Evolutionary conservation across 352 stramenopile species (phyloP).

Genomic region (Thalassiosira sp.): DNA sequence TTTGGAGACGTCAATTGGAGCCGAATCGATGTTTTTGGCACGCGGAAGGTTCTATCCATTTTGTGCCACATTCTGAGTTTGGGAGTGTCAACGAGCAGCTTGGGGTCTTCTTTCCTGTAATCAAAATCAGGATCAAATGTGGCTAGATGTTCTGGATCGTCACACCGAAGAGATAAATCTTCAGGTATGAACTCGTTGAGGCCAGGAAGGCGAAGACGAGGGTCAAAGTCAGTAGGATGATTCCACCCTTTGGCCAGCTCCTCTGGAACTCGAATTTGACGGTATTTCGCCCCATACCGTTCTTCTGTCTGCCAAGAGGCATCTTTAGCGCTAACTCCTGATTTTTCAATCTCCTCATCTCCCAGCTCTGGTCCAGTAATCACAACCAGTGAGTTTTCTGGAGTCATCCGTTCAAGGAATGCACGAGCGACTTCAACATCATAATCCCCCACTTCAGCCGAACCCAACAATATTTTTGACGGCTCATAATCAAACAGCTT

Average conservation of each 20-base stretch:
- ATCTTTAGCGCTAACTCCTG: conserved; percentile 22
- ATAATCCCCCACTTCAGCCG: conserved; percentile 55
- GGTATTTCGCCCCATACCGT: conserved; percentile 76
- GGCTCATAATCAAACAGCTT: conserved; percentile 67
- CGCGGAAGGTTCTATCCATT: conserved; percentile 74
- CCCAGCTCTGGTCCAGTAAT: conserved; percentile 63
- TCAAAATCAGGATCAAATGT: conserved; percentile 41
- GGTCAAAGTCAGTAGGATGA: conserved; percentile 53
- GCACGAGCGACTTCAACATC: conserved; percentile 59
- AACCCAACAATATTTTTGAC: conserved; percentile 62
- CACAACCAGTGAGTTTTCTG: conserved; percentile 77
- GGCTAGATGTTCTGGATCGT: conserved; percentile 49
- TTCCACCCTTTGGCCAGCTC: conserved; percentile 61
- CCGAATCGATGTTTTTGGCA: conserved; percentile 73
- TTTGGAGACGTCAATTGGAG: conserved; percentile 69
- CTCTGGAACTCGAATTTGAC: conserved; percentile 48
- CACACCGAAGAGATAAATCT: conserved; percentile 75
- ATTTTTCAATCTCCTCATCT: conserved; percentile 42
- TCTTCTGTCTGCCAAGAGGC: conserved; percentile 63
- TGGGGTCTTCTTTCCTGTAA: conserved; percentile 47
- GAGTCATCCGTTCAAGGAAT: conserved; percentile 73
- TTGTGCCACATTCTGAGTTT: conserved; percentile 80
- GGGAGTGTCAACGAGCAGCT: conserved; percentile 57
- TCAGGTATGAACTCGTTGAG: conserved; percentile 80
- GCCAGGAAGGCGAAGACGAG: conserved; percentile 62